These are phyloP conservation scores for Hyaloscypha hepaticicola DNA, from an alignment of 495 filamentous ascomycete genomes.

Conservation along the genomic window DNA sequence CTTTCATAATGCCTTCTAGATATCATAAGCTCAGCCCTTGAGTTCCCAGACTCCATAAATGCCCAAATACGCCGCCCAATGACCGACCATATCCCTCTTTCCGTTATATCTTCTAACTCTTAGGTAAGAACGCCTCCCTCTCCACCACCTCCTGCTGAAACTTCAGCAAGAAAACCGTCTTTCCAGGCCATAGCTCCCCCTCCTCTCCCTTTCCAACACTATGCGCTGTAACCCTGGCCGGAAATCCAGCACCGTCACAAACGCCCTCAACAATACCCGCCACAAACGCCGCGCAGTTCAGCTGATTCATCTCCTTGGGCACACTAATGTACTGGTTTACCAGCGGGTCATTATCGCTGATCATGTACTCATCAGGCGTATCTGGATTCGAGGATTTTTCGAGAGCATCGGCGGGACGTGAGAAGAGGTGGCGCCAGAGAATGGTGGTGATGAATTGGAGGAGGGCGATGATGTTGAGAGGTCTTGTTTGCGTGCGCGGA, in stretches of 20 bases:
- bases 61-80: constrained; percentile 20
- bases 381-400: constrained; percentile 80
- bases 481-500: constrained; percentile 66
- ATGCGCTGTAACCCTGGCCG: constrained; percentile 88
- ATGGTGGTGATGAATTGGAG: constrained; percentile 91
- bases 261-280: constrained; percentile 95
- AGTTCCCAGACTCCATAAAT: constrained; percentile 21
- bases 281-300: constrained; percentile 95
- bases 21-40: constrained; percentile 2
- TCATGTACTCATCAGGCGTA: constrained; percentile 95
- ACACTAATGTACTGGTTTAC: constrained; percentile 92
- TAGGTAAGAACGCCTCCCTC: constrained; percentile 65
- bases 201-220: constrained; percentile 69
- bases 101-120: constrained; percentile 1
- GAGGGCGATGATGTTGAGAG: constrained; percentile 84
- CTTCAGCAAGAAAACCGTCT: constrained; percentile 92
- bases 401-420: constrained; percentile 82
- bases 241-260: constrained; percentile 87
- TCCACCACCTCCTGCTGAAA: constrained; percentile 88
- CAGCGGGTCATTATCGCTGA: constrained; percentile 93
- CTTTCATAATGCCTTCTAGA: constrained; percentile 10
- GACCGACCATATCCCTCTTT: neutral
- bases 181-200: constrained; percentile 87
- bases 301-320: constrained; percentile 89
- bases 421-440: constrained; percentile 90